Evolutionary conservation across 176 grass and related monocot species (phyloP).

Genomic region (Avena eriantha): DNA sequence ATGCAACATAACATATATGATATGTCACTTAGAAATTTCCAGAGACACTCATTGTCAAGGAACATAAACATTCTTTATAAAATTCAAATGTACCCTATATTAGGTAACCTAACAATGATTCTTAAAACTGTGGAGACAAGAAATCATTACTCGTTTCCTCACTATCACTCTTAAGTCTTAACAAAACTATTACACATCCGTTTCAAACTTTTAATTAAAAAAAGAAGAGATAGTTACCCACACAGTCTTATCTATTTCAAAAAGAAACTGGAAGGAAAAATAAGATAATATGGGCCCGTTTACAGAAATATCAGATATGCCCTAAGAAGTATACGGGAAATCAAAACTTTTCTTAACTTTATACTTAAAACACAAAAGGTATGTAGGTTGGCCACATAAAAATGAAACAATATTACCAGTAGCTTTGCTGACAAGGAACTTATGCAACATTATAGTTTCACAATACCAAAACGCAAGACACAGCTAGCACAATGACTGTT

Average conservation of each 20-base stretch:
- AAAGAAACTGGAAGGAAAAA: neutral
- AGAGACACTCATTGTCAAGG: constrained; percentile 3
- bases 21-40: constrained; percentile 16
- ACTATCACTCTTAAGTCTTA: constrained; percentile 8
- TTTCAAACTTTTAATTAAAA: constrained; percentile 26
- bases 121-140: constrained; percentile 9
- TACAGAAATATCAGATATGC: neutral
- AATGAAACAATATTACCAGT: neutral
- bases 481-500: constrained; percentile 22
- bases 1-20: neutral
- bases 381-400: neutral
- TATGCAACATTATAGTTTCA: neutral
- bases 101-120: constrained; percentile 25
- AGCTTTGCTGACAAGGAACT: constrained; percentile 10
- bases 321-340: neutral
- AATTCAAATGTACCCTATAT: constrained; percentile 27
- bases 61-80: constrained; percentile 34
- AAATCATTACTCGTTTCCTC: neutral
- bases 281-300: neutral
- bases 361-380: constrained; percentile 6
- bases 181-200: neutral
- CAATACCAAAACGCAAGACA: constrained; percentile 31
- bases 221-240: constrained; percentile 13
- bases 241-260: constrained; percentile 17
- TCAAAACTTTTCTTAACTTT: constrained; percentile 1